Conservation (phyloP, 2,329 filamentous ascomycete genomes). For the Talaromyces islandicus region DNA sequence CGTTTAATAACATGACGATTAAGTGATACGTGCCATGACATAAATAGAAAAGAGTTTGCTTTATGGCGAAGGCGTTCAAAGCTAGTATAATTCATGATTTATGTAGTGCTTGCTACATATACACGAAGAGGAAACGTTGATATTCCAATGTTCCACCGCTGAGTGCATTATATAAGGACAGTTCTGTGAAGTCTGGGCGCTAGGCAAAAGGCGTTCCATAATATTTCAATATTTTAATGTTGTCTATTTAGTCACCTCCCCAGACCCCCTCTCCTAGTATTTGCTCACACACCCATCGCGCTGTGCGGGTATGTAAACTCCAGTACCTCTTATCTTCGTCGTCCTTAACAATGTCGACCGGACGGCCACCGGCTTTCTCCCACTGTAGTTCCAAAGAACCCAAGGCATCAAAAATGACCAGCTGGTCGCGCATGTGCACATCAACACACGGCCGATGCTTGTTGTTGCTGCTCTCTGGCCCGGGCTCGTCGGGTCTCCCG, state of each 20-base stretch:
- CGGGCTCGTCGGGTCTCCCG: neutral
- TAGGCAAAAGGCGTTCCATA: too few relatives aligned
- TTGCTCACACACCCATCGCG: conserved; percentile 38
- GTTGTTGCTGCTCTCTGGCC: neutral
- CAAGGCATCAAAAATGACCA: conserved; percentile 55
- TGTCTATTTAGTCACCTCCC: neutral
- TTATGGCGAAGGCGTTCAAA: neutral
- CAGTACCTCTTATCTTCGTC: conserved; percentile 23
- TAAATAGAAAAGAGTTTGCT: neutral
- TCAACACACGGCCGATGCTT: conserved; percentile 43
- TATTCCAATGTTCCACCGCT: neutral
- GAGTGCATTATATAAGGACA: too few relatives aligned
- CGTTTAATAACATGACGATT: neutral
- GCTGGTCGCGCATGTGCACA: conserved; percentile 51
- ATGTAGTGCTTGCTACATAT: too few relatives aligned
- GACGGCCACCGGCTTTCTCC: neutral
- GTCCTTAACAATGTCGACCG: conserved; percentile 14
- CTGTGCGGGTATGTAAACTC: conserved; percentile 39
- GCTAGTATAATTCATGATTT: neutral
- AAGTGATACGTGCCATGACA: neutral
- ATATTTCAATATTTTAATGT: too few relatives aligned
- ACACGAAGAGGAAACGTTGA: neutral
- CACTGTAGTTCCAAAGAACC: conserved; percentile 20
- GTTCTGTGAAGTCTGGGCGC: too few relatives aligned
- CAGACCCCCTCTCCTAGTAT: conserved; percentile 23